Evolutionary conservation across 2,329 filamentous ascomycete species (phyloP).

Genomic region (Diaporthe humulicola): DNA sequence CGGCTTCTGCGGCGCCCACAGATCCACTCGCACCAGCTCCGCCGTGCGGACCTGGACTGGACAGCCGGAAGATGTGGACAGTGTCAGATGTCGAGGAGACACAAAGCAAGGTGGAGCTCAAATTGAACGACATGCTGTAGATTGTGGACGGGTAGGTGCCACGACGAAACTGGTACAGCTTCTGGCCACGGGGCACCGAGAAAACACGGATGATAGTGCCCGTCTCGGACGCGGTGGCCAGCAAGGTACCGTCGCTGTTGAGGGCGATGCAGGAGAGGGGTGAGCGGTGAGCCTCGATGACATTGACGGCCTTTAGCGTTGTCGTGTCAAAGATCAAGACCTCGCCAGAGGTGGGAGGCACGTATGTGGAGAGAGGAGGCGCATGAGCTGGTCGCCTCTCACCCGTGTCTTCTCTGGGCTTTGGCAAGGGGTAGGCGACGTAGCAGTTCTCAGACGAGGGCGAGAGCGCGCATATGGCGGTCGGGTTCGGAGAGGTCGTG

Average conservation of each 20-base stretch:
- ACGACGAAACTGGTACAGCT: conserved; percentile 94
- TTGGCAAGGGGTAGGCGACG: conserved; percentile 91
- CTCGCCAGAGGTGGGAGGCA: conserved; percentile 88
- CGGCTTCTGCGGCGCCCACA: conserved; percentile 42
- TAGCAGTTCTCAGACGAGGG: conserved; percentile 97
- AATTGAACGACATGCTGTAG: conserved; percentile 99
- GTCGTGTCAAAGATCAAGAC: conserved; percentile 93
- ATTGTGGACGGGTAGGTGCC: conserved; percentile 97
- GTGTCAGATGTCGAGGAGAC: conserved; percentile 98
- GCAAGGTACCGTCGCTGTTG: conserved; percentile 90
- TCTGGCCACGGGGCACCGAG: conserved; percentile 89
- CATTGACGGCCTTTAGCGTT: conserved; percentile 92
- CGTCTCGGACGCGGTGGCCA: conserved; percentile 96
- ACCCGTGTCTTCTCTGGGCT: conserved; percentile 72
- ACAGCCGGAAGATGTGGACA: conserved; percentile 92
- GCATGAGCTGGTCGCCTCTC: conserved; percentile 81
- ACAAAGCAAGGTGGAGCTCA: conserved; percentile 90
- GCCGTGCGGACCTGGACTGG: conserved; percentile 58
- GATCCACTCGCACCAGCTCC: conserved; percentile 49
- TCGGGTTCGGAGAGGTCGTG: conserved; percentile 92
- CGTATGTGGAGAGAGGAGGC: conserved; percentile 82
- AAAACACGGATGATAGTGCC: conserved; percentile 98
- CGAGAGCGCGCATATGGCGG: conserved; percentile 91
- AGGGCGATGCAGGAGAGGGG: conserved; percentile 91
- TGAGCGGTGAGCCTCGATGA: conserved; percentile 94